Percentiles rank a stretch among this genome's conserved stretches.
phyloP scores from a whole-genome alignment of 75 land plant genomes.

The Selaginella moellendorffii region DNA sequence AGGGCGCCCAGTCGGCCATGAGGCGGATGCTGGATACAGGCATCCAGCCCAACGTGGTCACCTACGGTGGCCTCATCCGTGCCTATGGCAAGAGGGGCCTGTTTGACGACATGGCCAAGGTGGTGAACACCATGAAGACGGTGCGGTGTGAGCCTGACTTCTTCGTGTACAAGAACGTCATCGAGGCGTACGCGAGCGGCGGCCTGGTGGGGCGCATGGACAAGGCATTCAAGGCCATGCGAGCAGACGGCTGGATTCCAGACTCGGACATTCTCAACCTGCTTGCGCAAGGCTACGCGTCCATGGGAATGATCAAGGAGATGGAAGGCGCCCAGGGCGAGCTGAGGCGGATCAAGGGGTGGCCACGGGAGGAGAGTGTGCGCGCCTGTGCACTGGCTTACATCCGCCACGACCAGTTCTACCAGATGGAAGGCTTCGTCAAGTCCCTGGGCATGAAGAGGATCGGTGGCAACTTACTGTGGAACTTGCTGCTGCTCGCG shows the following conservation, averaged over 20 bases:
- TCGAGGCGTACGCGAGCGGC: conserved; percentile 44
- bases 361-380: conserved; percentile 39
- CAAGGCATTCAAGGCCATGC: conserved; percentile 36
- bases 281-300: conserved; percentile 45
- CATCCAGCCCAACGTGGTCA: conserved; percentile 30
- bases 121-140: conserved; percentile 31
- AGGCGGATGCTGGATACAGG: conserved; percentile 42
- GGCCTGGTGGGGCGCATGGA: conserved; percentile 62
- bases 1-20: conserved; percentile 37
- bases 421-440: conserved; percentile 45
- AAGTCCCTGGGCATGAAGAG: conserved; percentile 57
- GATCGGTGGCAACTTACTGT: conserved; percentile 50
- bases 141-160: conserved; percentile 19
- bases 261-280: conserved; percentile 45
- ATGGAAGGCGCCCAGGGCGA: conserved; percentile 52
- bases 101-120: conserved; percentile 29
- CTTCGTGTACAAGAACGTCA: conserved; percentile 26
- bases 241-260: conserved; percentile 30
- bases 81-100: conserved; percentile 46
- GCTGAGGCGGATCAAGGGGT: conserved; percentile 37
- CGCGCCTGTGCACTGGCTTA: conserved; percentile 56
- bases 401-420: conserved; percentile 35
- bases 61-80: conserved; percentile 34
- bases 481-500: conserved; percentile 71
- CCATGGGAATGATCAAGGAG: conserved; percentile 37